Percentiles rank a stretch among this genome's conserved stretches.
These are phyloP conservation scores for Tulasnella sp. DNA, from an alignment of 768 basidiomycete species.

Conservation along the genomic window DNA sequence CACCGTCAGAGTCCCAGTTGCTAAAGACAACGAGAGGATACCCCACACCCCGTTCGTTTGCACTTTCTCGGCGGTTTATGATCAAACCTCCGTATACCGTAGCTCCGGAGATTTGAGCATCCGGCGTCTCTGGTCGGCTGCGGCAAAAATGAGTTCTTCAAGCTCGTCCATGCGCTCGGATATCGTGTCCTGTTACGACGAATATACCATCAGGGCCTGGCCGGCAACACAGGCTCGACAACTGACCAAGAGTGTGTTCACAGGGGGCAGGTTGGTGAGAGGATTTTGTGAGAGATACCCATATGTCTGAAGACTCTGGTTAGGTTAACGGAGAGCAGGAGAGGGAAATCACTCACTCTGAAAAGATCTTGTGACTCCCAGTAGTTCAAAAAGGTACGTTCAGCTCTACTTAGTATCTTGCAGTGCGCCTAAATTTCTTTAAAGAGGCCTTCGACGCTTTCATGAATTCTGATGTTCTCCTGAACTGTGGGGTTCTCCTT, in stretches of 20 bases:
- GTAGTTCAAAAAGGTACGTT: neutral
- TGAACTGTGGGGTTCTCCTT: neutral
- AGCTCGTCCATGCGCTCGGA: neutral
- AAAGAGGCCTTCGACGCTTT: neutral
- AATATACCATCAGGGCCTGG: neutral
- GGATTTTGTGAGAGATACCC: neutral
- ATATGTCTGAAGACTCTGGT: neutral
- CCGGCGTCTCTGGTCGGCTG: neutral
- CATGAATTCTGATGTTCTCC: neutral
- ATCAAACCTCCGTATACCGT: neutral
- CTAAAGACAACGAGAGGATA: too few species aligned
- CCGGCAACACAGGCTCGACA: neutral
- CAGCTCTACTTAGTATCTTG: neutral
- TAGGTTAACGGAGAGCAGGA: neutral
- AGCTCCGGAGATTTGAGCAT: neutral
- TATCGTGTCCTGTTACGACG: neutral
- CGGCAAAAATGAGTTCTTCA: neutral
- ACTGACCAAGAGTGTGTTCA: neutral
- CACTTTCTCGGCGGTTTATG: too few species aligned
- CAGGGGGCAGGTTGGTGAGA: neutral
- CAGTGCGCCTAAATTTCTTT: neutral
- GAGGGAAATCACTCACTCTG: neutral
- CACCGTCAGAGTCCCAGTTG: too few species aligned
- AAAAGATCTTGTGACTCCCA: neutral
- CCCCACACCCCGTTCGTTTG: too few species aligned